phyloP scores from a whole-genome alignment of 2,329 filamentous ascomycete species.

The Cytospora piceae region DNA sequence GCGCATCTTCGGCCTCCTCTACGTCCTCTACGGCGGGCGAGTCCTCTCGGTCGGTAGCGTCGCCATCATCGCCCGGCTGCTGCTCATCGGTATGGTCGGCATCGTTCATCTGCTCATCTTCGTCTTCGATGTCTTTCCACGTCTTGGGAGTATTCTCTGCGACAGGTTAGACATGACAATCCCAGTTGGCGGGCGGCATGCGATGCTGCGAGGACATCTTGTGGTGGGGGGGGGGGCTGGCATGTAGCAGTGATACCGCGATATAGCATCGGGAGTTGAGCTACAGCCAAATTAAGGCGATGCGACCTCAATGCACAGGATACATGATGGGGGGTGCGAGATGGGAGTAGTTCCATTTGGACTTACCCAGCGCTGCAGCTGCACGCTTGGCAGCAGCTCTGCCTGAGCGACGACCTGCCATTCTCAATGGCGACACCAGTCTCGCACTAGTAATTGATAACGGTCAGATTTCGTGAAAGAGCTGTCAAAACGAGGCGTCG shows the following conservation, averaged over 20 bases:
- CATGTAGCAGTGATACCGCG: background rate
- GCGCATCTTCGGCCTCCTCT: slow-evolving; percentile 40
- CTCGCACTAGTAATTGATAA: background rate
- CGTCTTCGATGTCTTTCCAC: slow-evolving; percentile 48
- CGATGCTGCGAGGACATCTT: background rate
- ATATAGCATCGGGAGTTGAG: background rate
- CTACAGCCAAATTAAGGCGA: background rate
- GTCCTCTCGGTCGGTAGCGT: slow-evolving; percentile 44
- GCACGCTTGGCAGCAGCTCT: slow-evolving; percentile 50
- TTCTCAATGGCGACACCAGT: slow-evolving; percentile 1
- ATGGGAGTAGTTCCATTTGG: background rate
- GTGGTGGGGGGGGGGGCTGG: background rate
- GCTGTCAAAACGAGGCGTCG: background rate
- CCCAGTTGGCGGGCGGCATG: background rate
- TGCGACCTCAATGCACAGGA: background rate
- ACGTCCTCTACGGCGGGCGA: slow-evolving; percentile 44
- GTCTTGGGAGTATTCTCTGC: slow-evolving; percentile 53
- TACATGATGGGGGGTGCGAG: background rate
- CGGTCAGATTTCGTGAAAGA: background rate
- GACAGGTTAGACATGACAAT: slow-evolving; percentile 7
- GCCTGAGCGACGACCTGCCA: slow-evolving; percentile 45
- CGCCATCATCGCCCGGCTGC: slow-evolving; percentile 41
- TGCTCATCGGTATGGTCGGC: slow-evolving; percentile 46
- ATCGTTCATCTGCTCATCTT: slow-evolving; percentile 51
- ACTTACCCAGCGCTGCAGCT: slow-evolving; percentile 47